These are phyloP conservation scores for Paralagenidium karlingii DNA, from an alignment of 352 stramenopile genomes.

Conservation along the genomic window DNA sequence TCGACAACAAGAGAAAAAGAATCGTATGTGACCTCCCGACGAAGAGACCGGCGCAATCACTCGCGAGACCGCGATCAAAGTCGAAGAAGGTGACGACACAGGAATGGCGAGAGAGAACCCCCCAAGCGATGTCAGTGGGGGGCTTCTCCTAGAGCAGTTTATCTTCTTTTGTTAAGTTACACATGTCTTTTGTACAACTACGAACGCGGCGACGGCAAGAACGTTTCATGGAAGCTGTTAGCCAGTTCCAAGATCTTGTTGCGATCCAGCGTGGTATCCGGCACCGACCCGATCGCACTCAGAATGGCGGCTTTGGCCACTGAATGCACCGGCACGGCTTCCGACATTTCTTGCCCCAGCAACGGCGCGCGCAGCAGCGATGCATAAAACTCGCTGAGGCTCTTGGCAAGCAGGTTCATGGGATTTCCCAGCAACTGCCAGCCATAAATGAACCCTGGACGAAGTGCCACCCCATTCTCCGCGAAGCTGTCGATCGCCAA, in stretches of 20 bases:
- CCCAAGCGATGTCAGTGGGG: too few relatives aligned
- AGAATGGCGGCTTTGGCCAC: slow-evolving; percentile 78
- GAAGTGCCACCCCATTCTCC: slow-evolving; percentile 59
- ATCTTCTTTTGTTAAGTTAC: too few relatives aligned
- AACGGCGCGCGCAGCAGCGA: slow-evolving; percentile 45
- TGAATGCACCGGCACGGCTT: slow-evolving; percentile 42
- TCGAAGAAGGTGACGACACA: too few relatives aligned
- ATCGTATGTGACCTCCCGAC: too few relatives aligned
- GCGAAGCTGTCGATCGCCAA: slow-evolving; percentile 43
- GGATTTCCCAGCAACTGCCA: slow-evolving; percentile 60
- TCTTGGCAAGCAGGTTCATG: slow-evolving; percentile 41
- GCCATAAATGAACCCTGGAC: slow-evolving; percentile 86
- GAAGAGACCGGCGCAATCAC: too few relatives aligned
- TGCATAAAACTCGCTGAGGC: slow-evolving; percentile 41
- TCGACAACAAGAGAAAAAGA: too few relatives aligned
- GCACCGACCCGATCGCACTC: slow-evolving; percentile 56
- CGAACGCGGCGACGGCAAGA: too few relatives aligned
- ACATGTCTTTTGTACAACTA: too few relatives aligned
- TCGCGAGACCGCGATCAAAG: too few relatives aligned
- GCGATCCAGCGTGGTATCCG: slow-evolving; percentile 41
- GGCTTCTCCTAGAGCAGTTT: too few relatives aligned
- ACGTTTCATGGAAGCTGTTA: slow-evolving; percentile 69
- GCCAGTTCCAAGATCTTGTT: slow-evolving; percentile 58
- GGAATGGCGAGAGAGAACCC: too few relatives aligned
- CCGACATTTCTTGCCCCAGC: slow-evolving; percentile 50